Percentiles rank a stretch among this genome's conserved stretches.
Conservation (phyloP, 2,329 filamentous ascomycete species). For the Aureobasidium sp. region DNA sequence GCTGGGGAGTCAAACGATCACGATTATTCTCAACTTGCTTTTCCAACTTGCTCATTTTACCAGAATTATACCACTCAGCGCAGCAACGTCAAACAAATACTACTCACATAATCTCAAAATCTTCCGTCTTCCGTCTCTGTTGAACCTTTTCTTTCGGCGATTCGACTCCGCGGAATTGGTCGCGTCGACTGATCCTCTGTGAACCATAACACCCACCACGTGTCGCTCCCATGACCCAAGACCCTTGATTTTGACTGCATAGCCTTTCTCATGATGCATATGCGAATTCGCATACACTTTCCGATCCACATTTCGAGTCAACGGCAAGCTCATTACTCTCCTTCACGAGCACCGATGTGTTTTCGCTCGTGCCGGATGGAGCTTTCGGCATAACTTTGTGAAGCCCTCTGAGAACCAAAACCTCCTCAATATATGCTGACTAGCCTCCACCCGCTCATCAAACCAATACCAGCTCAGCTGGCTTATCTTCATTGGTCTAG, state of each 20-base stretch:
- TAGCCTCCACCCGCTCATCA: not conserved
- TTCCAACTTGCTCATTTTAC: not conserved
- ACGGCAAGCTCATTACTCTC: not conserved
- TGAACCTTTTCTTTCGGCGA: not conserved
- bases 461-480: slow-evolving; percentile 9
- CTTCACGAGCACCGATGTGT: not conserved
- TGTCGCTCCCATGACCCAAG: not conserved
- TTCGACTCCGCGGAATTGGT: not conserved
- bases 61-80: slow-evolving; percentile 7
- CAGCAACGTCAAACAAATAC: not conserved
- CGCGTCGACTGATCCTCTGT: not conserved
- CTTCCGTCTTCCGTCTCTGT: not conserved
- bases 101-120: not conserved
- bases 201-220: not conserved
- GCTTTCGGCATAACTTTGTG: not conserved
- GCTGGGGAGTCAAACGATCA: not conserved
- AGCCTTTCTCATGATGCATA: not conserved
- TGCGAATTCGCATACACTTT: not conserved
- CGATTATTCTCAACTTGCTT: not conserved
- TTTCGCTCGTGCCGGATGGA: too few relatives aligned
- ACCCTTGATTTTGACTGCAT: not conserved
- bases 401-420: too few relatives aligned
- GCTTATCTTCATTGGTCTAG: slow-evolving; percentile 13
- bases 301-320: too few relatives aligned
- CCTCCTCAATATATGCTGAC: not conserved